A percentile compares a stretch with the other conserved stretches of the same genome.
Conservation (phyloP, 345 rosid genomes). For the Boechera retrofracta region DNA sequence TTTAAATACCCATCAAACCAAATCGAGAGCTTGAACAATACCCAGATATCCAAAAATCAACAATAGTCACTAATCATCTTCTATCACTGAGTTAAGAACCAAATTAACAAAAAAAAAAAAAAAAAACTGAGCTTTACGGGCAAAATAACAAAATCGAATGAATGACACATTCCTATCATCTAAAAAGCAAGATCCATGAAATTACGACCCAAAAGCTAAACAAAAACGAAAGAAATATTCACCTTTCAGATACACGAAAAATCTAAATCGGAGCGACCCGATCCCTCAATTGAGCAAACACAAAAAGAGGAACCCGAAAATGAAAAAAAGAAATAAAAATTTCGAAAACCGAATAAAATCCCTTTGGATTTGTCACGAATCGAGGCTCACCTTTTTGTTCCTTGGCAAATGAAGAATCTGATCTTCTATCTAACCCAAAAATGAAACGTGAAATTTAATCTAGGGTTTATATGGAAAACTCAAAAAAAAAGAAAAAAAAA, state of each 20-base stretch:
- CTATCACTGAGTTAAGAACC: slow-evolving; percentile 29
- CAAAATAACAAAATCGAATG: slow-evolving; percentile 17
- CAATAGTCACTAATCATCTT: slow-evolving; percentile 16
- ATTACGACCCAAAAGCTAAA: slow-evolving; percentile 24
- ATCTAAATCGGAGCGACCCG: slow-evolving; percentile 42
- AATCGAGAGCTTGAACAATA: slow-evolving; percentile 32
- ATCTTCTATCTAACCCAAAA: slow-evolving; percentile 44
- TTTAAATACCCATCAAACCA: slow-evolving; percentile 16
- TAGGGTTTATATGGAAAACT: slow-evolving; percentile 46
- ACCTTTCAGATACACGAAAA: slow-evolving; percentile 22
- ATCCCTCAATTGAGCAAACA: slow-evolving; percentile 44
- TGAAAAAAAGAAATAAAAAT: background rate
- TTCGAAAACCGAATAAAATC: background rate
- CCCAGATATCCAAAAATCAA: slow-evolving; percentile 25
- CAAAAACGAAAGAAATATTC: slow-evolving; percentile 10
- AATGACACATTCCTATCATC: slow-evolving; percentile 33
- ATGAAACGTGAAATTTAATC: slow-evolving; percentile 45
- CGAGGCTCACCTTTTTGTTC: slow-evolving; percentile 41
- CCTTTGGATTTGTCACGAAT: slow-evolving; percentile 7
- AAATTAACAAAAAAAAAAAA: background rate
- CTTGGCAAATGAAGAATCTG: slow-evolving; percentile 43
- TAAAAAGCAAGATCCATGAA: slow-evolving; percentile 41
- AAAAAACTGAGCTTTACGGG: slow-evolving; percentile 38
- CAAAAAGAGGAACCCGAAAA: background rate
- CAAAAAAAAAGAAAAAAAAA: background rate